Evolutionary conservation across 2,329 filamentous ascomycete genomes (phyloP).

Genomic region (Calonectria fujianensis): DNA sequence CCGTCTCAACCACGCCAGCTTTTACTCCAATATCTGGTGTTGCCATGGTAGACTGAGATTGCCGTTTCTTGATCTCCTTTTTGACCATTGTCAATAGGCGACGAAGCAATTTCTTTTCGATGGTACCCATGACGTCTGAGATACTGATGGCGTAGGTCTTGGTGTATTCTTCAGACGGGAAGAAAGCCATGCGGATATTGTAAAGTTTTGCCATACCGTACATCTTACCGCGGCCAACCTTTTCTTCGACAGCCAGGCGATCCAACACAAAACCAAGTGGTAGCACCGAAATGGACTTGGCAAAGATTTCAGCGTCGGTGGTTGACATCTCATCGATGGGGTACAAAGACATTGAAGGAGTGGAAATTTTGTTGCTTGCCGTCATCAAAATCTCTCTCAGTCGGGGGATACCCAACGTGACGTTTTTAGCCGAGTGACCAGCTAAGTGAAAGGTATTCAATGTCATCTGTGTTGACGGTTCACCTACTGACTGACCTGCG

Average conservation of each 20-base stretch:
- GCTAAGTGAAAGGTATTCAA: slow-evolving; percentile 99
- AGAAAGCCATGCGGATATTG: slow-evolving; percentile 87
- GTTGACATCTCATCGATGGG: slow-evolving; percentile 82
- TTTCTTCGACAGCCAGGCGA: slow-evolving; percentile 86
- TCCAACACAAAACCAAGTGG: slow-evolving; percentile 90
- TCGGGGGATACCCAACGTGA: slow-evolving; percentile 97
- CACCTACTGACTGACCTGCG: slow-evolving; percentile 95
- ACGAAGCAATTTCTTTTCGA: slow-evolving; percentile 88
- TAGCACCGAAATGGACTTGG: slow-evolving; percentile 92
- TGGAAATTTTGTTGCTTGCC: slow-evolving; percentile 90
- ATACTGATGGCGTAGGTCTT: slow-evolving; percentile 89
- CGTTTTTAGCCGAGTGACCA: slow-evolving; percentile 98
- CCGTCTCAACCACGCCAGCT: slow-evolving; percentile 72
- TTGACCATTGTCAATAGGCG: slow-evolving; percentile 81
- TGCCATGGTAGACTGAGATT: slow-evolving; percentile 78
- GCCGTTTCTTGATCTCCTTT: slow-evolving; percentile 89
- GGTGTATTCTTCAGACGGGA: slow-evolving; percentile 88
- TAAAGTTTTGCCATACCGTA: slow-evolving; percentile 88
- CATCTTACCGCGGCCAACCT: slow-evolving; percentile 81
- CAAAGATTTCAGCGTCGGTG: slow-evolving; percentile 84
- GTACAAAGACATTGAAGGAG: slow-evolving; percentile 90
- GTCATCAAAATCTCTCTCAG: slow-evolving; percentile 99
- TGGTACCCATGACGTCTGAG: slow-evolving; percentile 83
- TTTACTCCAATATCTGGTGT: slow-evolving; percentile 82
- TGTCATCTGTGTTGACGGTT: slow-evolving; percentile 99